These are phyloP conservation scores for Vitis hybrid DNA, from an alignment of 177 flowering plant species.

Conservation along the genomic window DNA sequence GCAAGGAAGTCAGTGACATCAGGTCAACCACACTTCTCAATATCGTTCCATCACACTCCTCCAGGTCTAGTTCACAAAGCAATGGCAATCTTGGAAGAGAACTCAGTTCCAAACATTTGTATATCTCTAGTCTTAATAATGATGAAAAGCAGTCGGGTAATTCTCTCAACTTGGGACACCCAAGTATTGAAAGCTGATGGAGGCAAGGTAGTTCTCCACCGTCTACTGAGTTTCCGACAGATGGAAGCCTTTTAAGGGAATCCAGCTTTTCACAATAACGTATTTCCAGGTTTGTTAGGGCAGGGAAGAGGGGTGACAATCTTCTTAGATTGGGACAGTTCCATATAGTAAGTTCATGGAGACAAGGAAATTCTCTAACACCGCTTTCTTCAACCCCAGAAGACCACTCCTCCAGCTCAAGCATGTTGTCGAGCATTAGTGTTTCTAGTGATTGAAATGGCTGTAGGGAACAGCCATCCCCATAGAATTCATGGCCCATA, in stretches of 20 bases:
- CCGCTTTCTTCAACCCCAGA: not conserved
- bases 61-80: not conserved
- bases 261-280: not conserved
- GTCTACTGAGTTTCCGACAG: too few relatives aligned
- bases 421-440: not conserved
- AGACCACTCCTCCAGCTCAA: slow-evolving; percentile 4
- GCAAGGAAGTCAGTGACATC: not conserved
- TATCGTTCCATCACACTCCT: not conserved
- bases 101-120: not conserved
- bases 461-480: not conserved
- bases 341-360: not conserved
- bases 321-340: slow-evolving; percentile 1
- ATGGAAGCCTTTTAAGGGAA: too few relatives aligned
- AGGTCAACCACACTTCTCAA: not conserved
- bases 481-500: slow-evolving; percentile 4
- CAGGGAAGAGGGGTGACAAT: not conserved
- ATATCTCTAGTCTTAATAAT: too few relatives aligned
- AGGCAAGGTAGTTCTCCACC: too few relatives aligned
- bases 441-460: not conserved
- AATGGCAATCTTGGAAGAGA: not conserved
- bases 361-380: not conserved
- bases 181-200: too few relatives aligned
- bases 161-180: too few relatives aligned
- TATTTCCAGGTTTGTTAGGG: not conserved
- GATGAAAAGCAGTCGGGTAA: too few relatives aligned